A percentile compares a stretch with the other conserved stretches of the same genome.
phyloP scores from a whole-genome alignment of 1,284 basidiomycete genomes.

The Ustilago trichophora region DNA sequence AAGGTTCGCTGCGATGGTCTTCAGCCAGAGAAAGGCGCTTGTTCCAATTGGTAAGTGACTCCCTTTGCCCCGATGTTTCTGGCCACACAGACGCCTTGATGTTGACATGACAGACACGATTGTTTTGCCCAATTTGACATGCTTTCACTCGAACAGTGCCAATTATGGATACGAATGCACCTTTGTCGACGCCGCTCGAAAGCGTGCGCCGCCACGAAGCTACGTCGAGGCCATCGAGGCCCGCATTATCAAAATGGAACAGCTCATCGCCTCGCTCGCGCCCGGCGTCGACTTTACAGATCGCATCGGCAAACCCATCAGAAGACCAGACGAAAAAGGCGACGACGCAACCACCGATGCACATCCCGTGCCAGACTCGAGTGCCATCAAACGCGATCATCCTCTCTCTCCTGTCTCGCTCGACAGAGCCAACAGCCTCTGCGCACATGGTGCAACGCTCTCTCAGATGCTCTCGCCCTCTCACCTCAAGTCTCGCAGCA shows the following conservation, averaged over 20 bases:
- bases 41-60: constrained; percentile 44
- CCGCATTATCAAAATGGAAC: constrained; percentile 55
- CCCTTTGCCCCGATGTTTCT: not conserved
- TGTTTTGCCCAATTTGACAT: no score
- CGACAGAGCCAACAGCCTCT: constrained; percentile 15
- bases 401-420: not conserved
- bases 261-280: constrained; percentile 42
- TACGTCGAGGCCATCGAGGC: constrained; percentile 60
- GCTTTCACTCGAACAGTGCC: constrained; percentile 11
- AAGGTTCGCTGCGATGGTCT: constrained; percentile 61
- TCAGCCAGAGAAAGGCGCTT: constrained; percentile 48
- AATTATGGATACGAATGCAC: constrained; percentile 59
- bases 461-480: constrained; percentile 28
- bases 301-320: constrained; percentile 52
- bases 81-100: no score
- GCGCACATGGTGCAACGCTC: constrained; percentile 2
- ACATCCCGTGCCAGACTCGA: not conserved
- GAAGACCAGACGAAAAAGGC: constrained; percentile 48
- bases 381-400: not conserved
- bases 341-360: constrained; percentile 12
- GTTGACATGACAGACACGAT: no score
- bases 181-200: constrained; percentile 53
- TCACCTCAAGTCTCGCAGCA: constrained; percentile 20
- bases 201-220: constrained; percentile 37
- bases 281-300: constrained; percentile 60